These are phyloP conservation scores for Noccaea caerulescens DNA, from an alignment of 345 rosid genomes.

Conservation along the genomic window DNA sequence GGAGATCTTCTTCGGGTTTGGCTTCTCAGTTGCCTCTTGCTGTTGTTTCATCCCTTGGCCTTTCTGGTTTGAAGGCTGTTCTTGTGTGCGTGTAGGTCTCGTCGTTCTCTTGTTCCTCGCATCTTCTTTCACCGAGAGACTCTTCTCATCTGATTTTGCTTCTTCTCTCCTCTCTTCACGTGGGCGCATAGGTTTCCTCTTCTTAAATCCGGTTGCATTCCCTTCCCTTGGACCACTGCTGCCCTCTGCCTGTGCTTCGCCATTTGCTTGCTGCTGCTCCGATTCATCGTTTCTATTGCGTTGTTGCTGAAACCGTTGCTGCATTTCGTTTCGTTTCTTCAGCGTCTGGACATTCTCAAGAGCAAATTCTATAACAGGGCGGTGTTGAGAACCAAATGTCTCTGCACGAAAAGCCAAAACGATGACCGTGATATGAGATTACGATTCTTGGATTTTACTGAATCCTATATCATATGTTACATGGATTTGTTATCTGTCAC, in stretches of 20 bases:
- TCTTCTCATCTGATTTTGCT: conserved; percentile 30
- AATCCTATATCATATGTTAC: neutral
- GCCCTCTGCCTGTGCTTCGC: conserved; percentile 32
- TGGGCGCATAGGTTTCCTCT: conserved; percentile 37
- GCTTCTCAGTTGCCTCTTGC: conserved; percentile 39
- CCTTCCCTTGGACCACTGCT: conserved; percentile 24
- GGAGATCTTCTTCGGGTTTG: conserved; percentile 28
- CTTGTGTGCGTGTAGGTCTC: conserved; percentile 43
- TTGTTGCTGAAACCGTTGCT: conserved; percentile 54
- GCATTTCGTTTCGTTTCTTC: conserved; percentile 65
- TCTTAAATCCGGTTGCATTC: conserved; percentile 40
- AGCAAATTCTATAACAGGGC: conserved; percentile 86
- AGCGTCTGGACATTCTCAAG: conserved; percentile 75
- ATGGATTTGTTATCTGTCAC: neutral
- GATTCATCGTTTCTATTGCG: conserved; percentile 34
- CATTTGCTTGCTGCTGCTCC: conserved; percentile 40
- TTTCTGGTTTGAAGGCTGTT: conserved; percentile 40
- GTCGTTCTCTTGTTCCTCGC: conserved; percentile 48
- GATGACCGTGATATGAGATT: conserved; percentile 15
- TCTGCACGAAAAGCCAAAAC: conserved; percentile 47
- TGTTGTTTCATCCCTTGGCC: conserved; percentile 38
- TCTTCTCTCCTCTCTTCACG: conserved; percentile 33
- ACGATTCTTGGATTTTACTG: conserved; percentile 12
- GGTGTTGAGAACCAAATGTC: conserved; percentile 80
- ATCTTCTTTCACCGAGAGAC: conserved; percentile 23